Base-by-base conservation (phyloP, 164 flowering plant species). In the Santalum album region DNA sequence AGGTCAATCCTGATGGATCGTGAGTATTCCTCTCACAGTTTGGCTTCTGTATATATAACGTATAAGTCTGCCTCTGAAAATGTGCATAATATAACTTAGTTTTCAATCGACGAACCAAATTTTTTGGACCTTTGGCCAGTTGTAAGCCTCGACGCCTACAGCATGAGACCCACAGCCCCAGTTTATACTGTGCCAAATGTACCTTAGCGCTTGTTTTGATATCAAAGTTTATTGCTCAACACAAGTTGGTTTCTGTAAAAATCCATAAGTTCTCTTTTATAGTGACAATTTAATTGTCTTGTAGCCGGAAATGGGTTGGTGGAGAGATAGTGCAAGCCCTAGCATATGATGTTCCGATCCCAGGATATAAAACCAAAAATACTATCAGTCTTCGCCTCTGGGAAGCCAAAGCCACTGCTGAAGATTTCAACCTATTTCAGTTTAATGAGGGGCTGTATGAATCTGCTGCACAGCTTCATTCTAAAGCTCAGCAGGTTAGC, bases 291-390 rank as follows among this genome's bases (percentile, higher is more conserved):
- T 60, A 12, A 32, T 25, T 66, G 19, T 54, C 35, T 61, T 61
- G 39, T 83, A 92, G 96, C 7, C 87, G 96, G 59, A 79, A 78
- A 61, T 92, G 91, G 97, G 77, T 78, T 36, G 99, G 79, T 24
- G 97, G 97, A 51, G 96, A 92, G 65, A 82, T 78, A 36, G 18
- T 92, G 53, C 90, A 82, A 63, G 97, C 97, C 53, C 58, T 87
- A 51, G 97, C 99, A 38, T 89, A 87, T 74, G 97, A 92, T 78
- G 95, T 92, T 34, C 99, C 99, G 53, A 92, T 92, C 74, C 99
- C 99, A 50, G 99, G 99, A 63, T 92, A 87, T 71, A 87, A 79
- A 69, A 92, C 96, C 56, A 87, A 79, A 71, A 92, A 87, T 63
- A 89, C 97, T 11, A 89, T 76, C 44, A 87, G 96, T 63, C 97